Conservation (phyloP, 495 filamentous ascomycete species). For the Sporormia fimetaria region DNA sequence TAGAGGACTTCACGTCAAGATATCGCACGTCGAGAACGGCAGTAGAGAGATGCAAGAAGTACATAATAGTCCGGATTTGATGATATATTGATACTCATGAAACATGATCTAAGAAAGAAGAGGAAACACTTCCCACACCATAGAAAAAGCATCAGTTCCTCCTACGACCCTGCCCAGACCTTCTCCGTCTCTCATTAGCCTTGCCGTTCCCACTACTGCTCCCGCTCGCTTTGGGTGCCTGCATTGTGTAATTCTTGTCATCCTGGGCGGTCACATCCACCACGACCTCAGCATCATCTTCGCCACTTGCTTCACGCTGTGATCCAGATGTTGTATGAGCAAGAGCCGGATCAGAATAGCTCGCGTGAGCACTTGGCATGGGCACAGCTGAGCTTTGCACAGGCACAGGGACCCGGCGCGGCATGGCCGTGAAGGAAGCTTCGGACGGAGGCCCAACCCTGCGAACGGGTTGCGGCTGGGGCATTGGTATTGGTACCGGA, state of each 20-base stretch:
- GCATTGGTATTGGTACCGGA: no score
- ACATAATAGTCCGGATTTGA: no score
- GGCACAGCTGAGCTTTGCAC: conserved; percentile 19
- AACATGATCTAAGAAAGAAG: neutral
- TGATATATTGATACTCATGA: no score
- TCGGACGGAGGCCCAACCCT: conserved; percentile 13
- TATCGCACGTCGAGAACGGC: no score
- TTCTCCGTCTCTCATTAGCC: conserved; percentile 12
- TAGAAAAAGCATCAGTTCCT: conserved; percentile 3
- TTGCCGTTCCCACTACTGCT: conserved; percentile 6
- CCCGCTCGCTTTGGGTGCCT: conserved; percentile 4
- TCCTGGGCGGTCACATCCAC: conserved; percentile 25
- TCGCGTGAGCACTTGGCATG: conserved; percentile 14
- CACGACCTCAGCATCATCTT: conserved; percentile 22
- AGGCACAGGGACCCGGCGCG: conserved; percentile 22
- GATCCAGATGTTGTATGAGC: conserved; percentile 11
- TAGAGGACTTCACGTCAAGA: no score
- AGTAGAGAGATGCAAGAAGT: no score
- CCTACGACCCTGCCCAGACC: conserved; percentile 3
- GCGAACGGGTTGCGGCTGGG: conserved; percentile 15
- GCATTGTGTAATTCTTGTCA: conserved; percentile 15
- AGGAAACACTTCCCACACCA: neutral
- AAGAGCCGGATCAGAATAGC: conserved; percentile 26
- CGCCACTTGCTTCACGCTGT: conserved; percentile 19
- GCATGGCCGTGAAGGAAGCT: conserved; percentile 11